Evolutionary conservation across 1,284 basidiomycete species (phyloP), one percentile per base, ranked within the genome.

Genomic region (Moesziomyces sp.): DNA sequence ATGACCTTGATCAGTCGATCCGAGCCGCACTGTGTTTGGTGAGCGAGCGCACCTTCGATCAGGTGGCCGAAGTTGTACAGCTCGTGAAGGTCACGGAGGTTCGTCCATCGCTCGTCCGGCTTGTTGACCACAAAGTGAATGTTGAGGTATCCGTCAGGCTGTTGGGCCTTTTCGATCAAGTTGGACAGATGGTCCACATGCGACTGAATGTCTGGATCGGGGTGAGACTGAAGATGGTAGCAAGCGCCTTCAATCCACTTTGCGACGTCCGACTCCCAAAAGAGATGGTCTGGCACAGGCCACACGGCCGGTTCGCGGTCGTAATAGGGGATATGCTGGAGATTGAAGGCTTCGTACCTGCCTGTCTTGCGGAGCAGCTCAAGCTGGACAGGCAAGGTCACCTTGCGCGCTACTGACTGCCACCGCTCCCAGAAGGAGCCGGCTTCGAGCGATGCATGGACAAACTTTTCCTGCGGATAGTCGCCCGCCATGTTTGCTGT

Each of bases 41-140:
- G 46, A 9, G 65, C 65, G 14, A 68, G 43, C 4, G 65, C 58
- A 11, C 40, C 65, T 43, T 68, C 65, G 46, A 68, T 61, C 1
- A 68, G 50, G 43, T 68, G 65, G n/a, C 65, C 65, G 19, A 50
- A 59, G 14, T 68, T 68, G 65, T 68, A 68, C 35, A 68, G 58
- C 50, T 68, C 65, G 50, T 68, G 65, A 19, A 68, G 33, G 21
- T 68, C 65, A 7, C 65, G 58, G 26, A 68, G 50, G 24, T 61
- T 68, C 33, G 53, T 28, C 65, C 58, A 61, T 18, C 58, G 58
- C 53, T 68, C 61, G 13, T 57, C 51, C 14, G 65, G 65, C 45
- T 57, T 48, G 43, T 55, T 60, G 42, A 61, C 65, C 24, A 61
- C 58, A 46, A 68, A 68, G 54, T 68, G 58, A 16, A 68, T 61